phyloP scores from a whole-genome alignment of 495 filamentous ascomycete species.

The Hypoxylon lenormandii region DNA sequence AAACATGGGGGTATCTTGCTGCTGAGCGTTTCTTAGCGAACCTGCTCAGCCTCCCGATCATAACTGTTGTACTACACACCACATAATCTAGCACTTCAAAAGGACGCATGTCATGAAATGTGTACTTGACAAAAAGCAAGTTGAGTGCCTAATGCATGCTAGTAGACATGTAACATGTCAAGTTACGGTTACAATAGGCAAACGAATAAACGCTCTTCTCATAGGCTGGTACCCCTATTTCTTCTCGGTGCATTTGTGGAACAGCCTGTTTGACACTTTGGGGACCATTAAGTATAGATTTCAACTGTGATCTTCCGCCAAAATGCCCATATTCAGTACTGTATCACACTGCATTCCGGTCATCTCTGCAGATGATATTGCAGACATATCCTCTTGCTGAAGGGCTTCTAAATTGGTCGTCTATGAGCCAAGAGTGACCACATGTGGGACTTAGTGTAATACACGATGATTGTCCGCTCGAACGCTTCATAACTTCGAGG shows the following conservation, averaged over 20 bases:
- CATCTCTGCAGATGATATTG: too few species aligned
- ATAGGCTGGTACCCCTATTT: conserved; percentile 22
- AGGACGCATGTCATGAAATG: conserved; percentile 7
- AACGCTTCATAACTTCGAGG: conserved; percentile 6
- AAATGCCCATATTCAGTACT: neutral
- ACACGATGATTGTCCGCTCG: conserved; percentile 5
- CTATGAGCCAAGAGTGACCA: neutral
- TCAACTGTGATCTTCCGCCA: neutral
- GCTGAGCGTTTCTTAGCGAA: conserved; percentile 1
- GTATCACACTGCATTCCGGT: too few species aligned
- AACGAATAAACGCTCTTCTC: conserved; percentile 15
- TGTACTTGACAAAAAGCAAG: neutral
- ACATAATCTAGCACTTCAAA: neutral
- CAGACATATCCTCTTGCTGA: neutral
- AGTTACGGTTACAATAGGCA: conserved; percentile 28
- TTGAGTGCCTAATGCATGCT: neutral
- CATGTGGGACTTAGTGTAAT: conserved; percentile 1
- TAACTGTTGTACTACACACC: conserved; percentile 11
- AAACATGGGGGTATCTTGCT: conserved; percentile 24
- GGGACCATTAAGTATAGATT: neutral
- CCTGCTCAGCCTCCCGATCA: conserved; percentile 19
- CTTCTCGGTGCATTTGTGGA: neutral
- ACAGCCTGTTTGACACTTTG: too few species aligned
- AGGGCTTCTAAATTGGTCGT: neutral
- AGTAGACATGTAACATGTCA: neutral